Conservation (phyloP, 495 filamentous ascomycete genomes). For the Xylaria palmicola region DNA sequence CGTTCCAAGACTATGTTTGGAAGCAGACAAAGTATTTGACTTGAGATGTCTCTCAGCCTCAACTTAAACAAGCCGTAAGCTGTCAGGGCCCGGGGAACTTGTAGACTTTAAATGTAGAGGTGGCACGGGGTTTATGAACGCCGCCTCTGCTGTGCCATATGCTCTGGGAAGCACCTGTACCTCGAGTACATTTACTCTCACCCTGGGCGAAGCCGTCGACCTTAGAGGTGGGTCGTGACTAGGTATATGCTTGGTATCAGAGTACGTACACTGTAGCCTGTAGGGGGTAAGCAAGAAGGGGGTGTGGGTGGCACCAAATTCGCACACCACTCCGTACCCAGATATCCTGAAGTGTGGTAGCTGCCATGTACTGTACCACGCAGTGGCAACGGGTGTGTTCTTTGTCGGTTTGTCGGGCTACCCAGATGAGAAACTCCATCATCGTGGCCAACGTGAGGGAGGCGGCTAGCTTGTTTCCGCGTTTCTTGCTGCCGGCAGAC, state of each 20-base stretch:
- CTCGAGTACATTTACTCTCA: constrained; percentile 12
- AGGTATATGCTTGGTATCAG: constrained; percentile 9
- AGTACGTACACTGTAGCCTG: constrained; percentile 1
- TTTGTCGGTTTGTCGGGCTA: too few species aligned
- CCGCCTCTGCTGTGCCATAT: constrained; percentile 17
- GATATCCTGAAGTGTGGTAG: constrained; percentile 15
- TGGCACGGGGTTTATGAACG: constrained; percentile 3
- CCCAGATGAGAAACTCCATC: neutral
- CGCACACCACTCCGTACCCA: constrained; percentile 12
- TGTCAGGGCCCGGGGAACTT: constrained; percentile 31
- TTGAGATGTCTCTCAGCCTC: constrained; percentile 33
- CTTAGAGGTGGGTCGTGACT: constrained; percentile 6
- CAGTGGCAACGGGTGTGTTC: neutral
- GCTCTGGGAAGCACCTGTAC: neutral
- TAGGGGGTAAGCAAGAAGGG: constrained; percentile 11
- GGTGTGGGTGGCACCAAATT: constrained; percentile 13
- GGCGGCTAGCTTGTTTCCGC: neutral
- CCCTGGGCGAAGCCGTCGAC: constrained; percentile 3
- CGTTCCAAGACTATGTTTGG: constrained; percentile 24
- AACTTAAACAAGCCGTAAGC: constrained; percentile 25
- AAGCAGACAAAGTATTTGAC: constrained; percentile 27
- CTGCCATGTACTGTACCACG: neutral
- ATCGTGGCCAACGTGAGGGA: neutral
- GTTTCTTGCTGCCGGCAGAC: neutral
- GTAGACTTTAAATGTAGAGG: constrained; percentile 24